Evolutionary conservation across 1,284 basidiomycete species (phyloP).

Genomic region (Boletus sp.): DNA sequence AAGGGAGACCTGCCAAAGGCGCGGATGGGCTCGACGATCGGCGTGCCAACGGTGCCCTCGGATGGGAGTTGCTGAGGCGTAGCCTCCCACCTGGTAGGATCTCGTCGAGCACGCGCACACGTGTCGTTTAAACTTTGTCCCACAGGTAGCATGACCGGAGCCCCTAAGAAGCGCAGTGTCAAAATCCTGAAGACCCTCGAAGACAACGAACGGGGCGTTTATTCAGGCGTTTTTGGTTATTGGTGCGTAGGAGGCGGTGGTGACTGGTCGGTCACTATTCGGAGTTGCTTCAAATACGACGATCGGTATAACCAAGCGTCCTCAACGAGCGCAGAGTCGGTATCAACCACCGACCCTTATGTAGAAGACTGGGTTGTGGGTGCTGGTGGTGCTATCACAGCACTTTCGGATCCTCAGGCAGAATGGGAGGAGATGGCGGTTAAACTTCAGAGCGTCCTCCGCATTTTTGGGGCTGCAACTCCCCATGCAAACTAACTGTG

Average conservation of each 20-base stretch:
- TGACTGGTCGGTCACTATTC: conserved; percentile 95
- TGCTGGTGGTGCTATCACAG: conserved; percentile 95
- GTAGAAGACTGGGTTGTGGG: conserved; percentile 73
- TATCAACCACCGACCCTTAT: conserved; percentile 12
- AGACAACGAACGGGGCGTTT: conserved; percentile 67
- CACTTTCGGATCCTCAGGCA: conserved; percentile 77
- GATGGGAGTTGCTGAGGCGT: conserved; percentile 74
- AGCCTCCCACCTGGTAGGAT: conserved; percentile 83
- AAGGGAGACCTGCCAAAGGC: conserved; percentile 49
- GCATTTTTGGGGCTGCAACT: conserved; percentile 46
- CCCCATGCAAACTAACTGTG: conserved; percentile 19
- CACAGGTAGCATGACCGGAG: conserved; percentile 94
- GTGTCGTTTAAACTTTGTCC: conserved; percentile 6
- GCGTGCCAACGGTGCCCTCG: conserved; percentile 45
- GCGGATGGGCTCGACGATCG: conserved; percentile 29
- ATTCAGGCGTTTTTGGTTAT: conserved; percentile 95
- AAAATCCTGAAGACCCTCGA: conserved; percentile 87
- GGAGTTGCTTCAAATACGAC: conserved; percentile 83
- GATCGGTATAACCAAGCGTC: conserved; percentile 23
- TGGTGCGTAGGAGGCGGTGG: conserved; percentile 86
- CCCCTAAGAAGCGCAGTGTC: conserved; percentile 91
- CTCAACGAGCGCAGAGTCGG: conserved; percentile 13
- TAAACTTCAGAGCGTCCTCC: conserved; percentile 74
- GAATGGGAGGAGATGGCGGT: conserved; percentile 95
- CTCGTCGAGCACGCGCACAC: background rate